phyloP scores from a whole-genome alignment of 2,329 filamentous ascomycete genomes.

The Zymoseptoria brevis region DNA sequence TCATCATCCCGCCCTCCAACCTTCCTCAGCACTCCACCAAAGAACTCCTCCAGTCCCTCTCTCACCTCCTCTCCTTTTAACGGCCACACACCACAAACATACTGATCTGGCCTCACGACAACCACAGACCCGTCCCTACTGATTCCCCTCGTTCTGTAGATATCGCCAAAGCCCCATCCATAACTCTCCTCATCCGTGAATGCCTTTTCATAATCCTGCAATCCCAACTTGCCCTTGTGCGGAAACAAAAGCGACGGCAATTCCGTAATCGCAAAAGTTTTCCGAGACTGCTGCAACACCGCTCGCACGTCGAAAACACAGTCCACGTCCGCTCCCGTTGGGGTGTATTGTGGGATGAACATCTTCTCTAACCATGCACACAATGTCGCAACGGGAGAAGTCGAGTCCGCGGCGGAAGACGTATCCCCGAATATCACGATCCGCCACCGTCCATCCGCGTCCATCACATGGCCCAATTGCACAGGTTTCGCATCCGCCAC shows the following conservation, averaged over 20 bases:
- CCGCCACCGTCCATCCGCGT: constrained; percentile 29
- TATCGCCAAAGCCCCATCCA: constrained; percentile 30
- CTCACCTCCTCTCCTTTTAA: constrained; percentile 15
- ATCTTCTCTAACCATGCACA: constrained; percentile 17
- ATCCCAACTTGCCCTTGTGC: constrained; percentile 30
- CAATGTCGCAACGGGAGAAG: constrained; percentile 16
- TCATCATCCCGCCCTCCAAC: background rate
- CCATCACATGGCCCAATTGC: constrained; percentile 29
- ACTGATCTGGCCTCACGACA: constrained; percentile 59
- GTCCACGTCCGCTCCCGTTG: constrained; percentile 33
- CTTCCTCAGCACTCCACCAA: constrained; percentile 23
- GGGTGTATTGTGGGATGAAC: constrained; percentile 32
- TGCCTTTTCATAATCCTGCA: constrained; percentile 35
- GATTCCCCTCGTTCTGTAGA: constrained; percentile 53
- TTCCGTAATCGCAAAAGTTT: constrained; percentile 27
- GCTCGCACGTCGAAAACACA: constrained; percentile 48
- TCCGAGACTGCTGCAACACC: constrained; percentile 25
- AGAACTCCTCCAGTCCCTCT: constrained; percentile 21
- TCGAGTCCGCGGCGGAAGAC: constrained; percentile 10
- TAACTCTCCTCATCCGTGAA: constrained; percentile 41
- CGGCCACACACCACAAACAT: constrained; percentile 41
- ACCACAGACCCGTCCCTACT: constrained; percentile 51
- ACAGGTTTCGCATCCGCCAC: constrained; percentile 30
- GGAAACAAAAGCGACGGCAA: constrained; percentile 39
- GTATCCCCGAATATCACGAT: constrained; percentile 27